These are phyloP conservation scores for Trametes hirsuta DNA, from an alignment of 1,284 basidiomycete genomes.

Conservation along the genomic window DNA sequence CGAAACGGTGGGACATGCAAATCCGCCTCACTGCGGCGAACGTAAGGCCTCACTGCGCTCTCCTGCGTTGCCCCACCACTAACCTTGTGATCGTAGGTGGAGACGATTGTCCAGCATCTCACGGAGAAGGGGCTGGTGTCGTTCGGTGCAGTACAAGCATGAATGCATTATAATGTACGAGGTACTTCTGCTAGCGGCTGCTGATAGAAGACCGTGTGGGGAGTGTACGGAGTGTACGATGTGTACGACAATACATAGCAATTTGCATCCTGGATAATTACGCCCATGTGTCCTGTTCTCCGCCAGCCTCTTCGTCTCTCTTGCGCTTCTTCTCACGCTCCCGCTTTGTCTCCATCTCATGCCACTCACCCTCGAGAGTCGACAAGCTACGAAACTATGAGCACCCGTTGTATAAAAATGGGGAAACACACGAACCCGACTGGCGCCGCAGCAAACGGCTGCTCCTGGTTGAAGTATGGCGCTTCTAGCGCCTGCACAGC, in stretches of 20 bases:
- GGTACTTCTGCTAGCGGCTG: constrained; percentile 26
- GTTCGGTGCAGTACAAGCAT: constrained; percentile 36
- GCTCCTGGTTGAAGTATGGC: constrained; percentile 83
- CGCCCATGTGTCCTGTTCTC: constrained; percentile 7
- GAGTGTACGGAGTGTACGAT: constrained; percentile 14
- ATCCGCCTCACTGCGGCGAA: constrained; percentile 85
- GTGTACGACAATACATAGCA: constrained; percentile 31
- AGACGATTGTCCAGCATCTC: constrained; percentile 80
- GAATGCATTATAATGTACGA: constrained; percentile 27
- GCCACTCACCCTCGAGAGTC: constrained; percentile 91
- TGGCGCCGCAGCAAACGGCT: constrained; percentile 76
- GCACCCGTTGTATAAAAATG: constrained; percentile 1
- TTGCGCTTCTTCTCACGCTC: constrained; percentile 78
- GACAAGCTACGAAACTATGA: constrained; percentile 53
- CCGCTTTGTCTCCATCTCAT: constrained; percentile 88
- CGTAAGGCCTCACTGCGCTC: constrained; percentile 45
- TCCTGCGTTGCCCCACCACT: not conserved
- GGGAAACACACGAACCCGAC: constrained; percentile 63
- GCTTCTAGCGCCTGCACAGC: constrained; percentile 82
- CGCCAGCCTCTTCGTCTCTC: constrained; percentile 46
- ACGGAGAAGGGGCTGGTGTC: constrained; percentile 68
- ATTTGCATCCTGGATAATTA: constrained; percentile 9
- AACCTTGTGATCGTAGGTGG: constrained; percentile 52
- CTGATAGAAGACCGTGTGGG: constrained; percentile 19
- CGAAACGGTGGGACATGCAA: constrained; percentile 90